Evolutionary conservation across 352 stramenopile species (phyloP).

Genomic region (Phytopythium ostracodes): DNA sequence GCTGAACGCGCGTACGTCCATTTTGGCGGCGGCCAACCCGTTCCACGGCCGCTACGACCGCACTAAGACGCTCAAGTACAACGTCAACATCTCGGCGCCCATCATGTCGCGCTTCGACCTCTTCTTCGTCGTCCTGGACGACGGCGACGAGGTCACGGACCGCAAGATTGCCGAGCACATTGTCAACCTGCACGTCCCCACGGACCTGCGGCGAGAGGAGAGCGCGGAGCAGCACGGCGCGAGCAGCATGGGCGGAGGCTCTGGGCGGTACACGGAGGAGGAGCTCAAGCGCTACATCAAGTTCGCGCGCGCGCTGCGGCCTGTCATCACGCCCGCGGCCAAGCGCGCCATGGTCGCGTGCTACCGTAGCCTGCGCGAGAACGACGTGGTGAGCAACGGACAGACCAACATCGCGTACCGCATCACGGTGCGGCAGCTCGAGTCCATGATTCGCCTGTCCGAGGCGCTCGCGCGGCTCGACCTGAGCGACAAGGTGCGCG

Average conservation of each 20-base stretch:
- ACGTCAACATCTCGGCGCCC: conserved; percentile 90
- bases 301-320: conserved; percentile 77
- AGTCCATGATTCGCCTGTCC: conserved; percentile 97
- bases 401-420: conserved; percentile 96
- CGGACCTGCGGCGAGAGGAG: conserved; percentile 31
- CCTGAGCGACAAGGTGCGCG: conserved; percentile 89
- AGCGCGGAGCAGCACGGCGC: not conserved
- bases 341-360: conserved; percentile 95
- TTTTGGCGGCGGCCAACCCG: conserved; percentile 99
- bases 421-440: conserved; percentile 98
- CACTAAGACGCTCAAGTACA: conserved; percentile 88
- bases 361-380: conserved; percentile 97
- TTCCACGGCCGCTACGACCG: conserved; percentile 94
- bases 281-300: conserved; percentile 96
- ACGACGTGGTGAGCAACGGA: conserved; percentile 90
- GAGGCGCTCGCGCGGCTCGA: conserved; percentile 96
- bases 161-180: conserved; percentile 97
- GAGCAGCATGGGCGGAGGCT: conserved; percentile 4
- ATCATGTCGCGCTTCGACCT: conserved; percentile 99
- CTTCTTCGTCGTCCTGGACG: conserved; percentile 99
- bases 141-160: conserved; percentile 95
- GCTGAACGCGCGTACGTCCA: conserved; percentile 98
- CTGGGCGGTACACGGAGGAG: conserved; percentile 61
- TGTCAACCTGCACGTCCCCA: conserved; percentile 93
- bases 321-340: conserved; percentile 64